Conservation (phyloP, 495 filamentous ascomycete species). For the Hyphodiscus hymeniophilus region DNA sequence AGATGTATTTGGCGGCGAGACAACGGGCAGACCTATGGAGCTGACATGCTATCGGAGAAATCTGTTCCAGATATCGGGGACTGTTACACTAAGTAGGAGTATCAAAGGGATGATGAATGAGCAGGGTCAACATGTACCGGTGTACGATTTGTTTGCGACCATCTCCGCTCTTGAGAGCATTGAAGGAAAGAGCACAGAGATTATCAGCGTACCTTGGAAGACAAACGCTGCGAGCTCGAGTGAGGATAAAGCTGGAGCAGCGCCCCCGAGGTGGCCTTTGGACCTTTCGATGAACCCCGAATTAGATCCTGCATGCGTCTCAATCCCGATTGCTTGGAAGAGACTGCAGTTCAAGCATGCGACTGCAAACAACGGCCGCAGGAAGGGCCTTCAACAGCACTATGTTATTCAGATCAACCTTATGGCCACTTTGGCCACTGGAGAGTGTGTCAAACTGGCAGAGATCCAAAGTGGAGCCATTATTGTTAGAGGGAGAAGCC, state of each 20-base stretch:
- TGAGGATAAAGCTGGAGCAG: constrained; percentile 40
- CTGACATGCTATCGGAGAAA: constrained; percentile 90
- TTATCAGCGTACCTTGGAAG: constrained; percentile 92
- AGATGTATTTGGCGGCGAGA: constrained; percentile 43
- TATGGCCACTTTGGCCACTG: constrained; percentile 48
- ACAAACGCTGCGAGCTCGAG: constrained; percentile 47
- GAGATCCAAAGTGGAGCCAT: constrained; percentile 59
- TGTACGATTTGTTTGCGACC: constrained; percentile 65
- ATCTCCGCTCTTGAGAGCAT: constrained; percentile 87
- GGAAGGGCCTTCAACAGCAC: constrained; percentile 64
- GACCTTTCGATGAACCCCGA: constrained; percentile 71
- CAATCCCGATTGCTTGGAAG: constrained; percentile 83
- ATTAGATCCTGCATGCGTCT: constrained; percentile 64
- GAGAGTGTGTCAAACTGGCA: constrained; percentile 48
- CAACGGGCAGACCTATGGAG: constrained; percentile 58
- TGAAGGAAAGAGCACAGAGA: constrained; percentile 79
- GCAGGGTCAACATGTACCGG: constrained; percentile 64
- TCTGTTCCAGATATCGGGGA: constrained; percentile 81
- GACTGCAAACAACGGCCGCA: constrained; percentile 73
- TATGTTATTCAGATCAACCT: constrained; percentile 60
- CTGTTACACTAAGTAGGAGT: constrained; percentile 64
- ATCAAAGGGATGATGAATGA: constrained; percentile 71
- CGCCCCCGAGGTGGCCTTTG: constrained; percentile 49
- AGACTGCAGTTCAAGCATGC: constrained; percentile 86
- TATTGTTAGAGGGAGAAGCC: constrained; percentile 60